Conservation (phyloP, 306 rosid genomes). For the peach (Prunus persica) region DNA sequence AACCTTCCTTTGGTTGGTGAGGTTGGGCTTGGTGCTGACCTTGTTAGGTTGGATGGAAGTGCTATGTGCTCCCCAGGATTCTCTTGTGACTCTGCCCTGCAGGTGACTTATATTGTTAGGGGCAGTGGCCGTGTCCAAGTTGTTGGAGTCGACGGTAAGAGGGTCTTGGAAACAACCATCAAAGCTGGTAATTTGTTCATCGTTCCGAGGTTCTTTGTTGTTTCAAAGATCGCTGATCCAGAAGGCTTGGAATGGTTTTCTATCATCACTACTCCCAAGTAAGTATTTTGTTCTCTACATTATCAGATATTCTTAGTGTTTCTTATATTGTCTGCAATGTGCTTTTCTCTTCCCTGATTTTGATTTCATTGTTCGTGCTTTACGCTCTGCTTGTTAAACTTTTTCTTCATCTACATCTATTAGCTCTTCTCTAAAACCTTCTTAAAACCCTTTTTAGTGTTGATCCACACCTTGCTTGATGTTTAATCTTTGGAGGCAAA, state of each 20-base stretch:
- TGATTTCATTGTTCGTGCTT: neutral
- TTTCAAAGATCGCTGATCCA: conserved; percentile 73
- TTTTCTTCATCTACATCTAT: neutral
- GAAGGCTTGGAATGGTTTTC: conserved; percentile 93
- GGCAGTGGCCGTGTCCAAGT: conserved; percentile 76
- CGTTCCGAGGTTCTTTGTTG: conserved; percentile 82
- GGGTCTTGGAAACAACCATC: conserved; percentile 69
- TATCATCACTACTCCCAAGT: conserved; percentile 76
- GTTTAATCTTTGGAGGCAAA: too few relatives aligned
- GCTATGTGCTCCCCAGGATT: conserved; percentile 90
- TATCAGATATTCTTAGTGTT: neutral
- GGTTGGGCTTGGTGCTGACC: conserved; percentile 76
- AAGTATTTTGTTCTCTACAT: conserved; percentile 3
- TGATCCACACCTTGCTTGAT: neutral
- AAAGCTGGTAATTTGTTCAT: conserved; percentile 77
- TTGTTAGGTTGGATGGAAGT: conserved; percentile 66
- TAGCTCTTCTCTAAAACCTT: neutral
- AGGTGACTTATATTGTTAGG: conserved; percentile 74
- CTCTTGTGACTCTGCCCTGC: conserved; percentile 75
- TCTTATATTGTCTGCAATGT: neutral
- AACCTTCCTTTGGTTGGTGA: conserved; percentile 84
- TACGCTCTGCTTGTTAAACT: too few relatives aligned
- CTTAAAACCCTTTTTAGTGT: neutral
- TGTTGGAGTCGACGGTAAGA: conserved; percentile 66
- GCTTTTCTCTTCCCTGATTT: neutral